phyloP scores from a whole-genome alignment of 441 rosid genomes.

The Pelargonium hybrid region DNA sequence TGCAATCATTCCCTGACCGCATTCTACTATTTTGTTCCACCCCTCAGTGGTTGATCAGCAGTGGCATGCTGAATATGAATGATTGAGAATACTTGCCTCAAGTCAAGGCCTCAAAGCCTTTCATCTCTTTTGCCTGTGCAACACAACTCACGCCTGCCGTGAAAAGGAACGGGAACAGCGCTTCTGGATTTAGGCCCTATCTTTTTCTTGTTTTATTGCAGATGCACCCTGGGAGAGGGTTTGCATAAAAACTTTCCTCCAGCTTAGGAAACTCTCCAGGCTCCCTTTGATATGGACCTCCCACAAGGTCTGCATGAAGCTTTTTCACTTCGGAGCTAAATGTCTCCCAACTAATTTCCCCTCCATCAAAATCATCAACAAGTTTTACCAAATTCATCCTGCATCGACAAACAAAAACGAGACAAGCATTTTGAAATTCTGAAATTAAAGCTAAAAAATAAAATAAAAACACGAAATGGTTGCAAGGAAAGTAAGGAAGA shows the following conservation, averaged over 20 bases:
- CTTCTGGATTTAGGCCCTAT: constrained; percentile 17
- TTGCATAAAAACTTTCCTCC: constrained; percentile 24
- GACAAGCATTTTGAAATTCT: no score
- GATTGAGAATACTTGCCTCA: neutral
- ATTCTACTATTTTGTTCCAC: neutral
- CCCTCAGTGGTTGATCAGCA: neutral
- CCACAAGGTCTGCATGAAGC: constrained; percentile 58
- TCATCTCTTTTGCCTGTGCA: neutral
- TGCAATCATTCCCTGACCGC: neutral
- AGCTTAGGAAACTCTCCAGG: constrained; percentile 22
- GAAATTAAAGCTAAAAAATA: no score
- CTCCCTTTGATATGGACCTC: constrained; percentile 45
- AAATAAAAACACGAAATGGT: no score
- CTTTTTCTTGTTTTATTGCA: constrained; percentile 37
- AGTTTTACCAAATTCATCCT: constrained; percentile 79
- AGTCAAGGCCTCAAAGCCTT: neutral
- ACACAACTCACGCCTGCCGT: neutral
- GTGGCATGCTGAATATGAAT: neutral
- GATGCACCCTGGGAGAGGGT: constrained; percentile 74
- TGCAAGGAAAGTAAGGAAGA: no score
- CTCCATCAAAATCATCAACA: constrained; percentile 66
- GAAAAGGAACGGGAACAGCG: constrained; percentile 9
- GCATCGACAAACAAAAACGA: constrained; percentile 19
- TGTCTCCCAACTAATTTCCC: constrained; percentile 62
- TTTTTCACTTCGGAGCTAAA: constrained; percentile 76